These are phyloP conservation scores for Tulasnella sp. DNA, from an alignment of 768 basidiomycete species.

Conservation along the genomic window DNA sequence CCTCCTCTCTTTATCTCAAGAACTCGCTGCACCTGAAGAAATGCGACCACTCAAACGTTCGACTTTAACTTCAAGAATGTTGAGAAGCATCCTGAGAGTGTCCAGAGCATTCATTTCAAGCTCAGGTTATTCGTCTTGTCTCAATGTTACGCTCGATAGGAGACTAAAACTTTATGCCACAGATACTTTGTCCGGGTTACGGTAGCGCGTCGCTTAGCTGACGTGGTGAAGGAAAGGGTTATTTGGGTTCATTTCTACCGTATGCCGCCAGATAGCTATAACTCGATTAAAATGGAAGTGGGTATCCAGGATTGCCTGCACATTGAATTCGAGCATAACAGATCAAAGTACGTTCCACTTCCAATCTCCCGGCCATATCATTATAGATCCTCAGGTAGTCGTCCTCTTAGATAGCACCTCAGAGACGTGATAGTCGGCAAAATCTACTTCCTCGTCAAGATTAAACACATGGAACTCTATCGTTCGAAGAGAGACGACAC, in stretches of 20 bases:
- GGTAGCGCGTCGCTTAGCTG: conserved; percentile 61
- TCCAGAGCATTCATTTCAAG: conserved; percentile 97
- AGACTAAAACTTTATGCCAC: not conserved
- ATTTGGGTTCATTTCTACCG: conserved; percentile 99
- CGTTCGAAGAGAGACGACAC: conserved; percentile 95
- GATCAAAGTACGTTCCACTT: conserved; percentile 74
- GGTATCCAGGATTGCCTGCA: conserved; percentile 99
- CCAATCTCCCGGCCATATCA: not conserved
- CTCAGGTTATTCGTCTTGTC: conserved; percentile 58
- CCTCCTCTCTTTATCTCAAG: conserved; percentile 92
- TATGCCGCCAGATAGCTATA: conserved; percentile 97
- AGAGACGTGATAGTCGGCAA: conserved; percentile 99
- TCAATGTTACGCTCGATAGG: not conserved
- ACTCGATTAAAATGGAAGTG: conserved; percentile 99
- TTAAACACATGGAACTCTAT: conserved; percentile 99
- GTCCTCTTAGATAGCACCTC: conserved; percentile 74
- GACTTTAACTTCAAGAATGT: conserved; percentile 52
- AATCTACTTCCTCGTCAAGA: conserved; percentile 99
- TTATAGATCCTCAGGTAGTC: no score
- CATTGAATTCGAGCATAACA: conserved; percentile 99
- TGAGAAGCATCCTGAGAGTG: conserved; percentile 41
- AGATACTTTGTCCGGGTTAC: conserved; percentile 66
- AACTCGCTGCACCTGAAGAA: conserved; percentile 93
- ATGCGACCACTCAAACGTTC: conserved; percentile 92
- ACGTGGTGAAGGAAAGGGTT: conserved; percentile 88